Percentiles rank a stretch among this genome's conserved stretches.
Evolutionary conservation across 768 basidiomycete genomes (phyloP).

Genomic region (Rhizopogon vesiculosus): DNA sequence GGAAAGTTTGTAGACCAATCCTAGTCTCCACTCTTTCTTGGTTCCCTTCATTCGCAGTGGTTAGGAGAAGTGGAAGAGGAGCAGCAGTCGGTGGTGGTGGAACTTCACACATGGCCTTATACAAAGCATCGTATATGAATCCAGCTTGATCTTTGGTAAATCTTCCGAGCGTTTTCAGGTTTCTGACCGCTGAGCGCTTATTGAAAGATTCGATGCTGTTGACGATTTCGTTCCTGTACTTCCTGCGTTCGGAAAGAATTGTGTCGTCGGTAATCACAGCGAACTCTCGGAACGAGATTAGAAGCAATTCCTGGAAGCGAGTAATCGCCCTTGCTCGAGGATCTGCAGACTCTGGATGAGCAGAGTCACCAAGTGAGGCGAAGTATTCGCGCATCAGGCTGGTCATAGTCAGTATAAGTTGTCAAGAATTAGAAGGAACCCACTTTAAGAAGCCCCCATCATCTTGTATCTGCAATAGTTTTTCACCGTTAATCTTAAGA

Average conservation of each 20-base stretch:
- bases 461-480: conserved; percentile 88
- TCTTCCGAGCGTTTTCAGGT: conserved; percentile 70
- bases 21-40: conserved; percentile 88
- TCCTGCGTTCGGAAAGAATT: conserved; percentile 79
- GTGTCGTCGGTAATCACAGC: conserved; percentile 94
- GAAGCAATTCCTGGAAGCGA: conserved; percentile 93
- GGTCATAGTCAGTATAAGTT: neutral
- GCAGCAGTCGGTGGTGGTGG: conserved; percentile 59
- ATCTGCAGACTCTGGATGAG: conserved; percentile 85
- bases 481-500: conserved; percentile 95
- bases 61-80: conserved; percentile 46
- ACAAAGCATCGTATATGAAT: conserved; percentile 88
- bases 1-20: conserved; percentile 82
- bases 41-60: conserved; percentile 43
- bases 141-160: conserved; percentile 88
- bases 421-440: conserved; percentile 12
- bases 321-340: conserved; percentile 91
- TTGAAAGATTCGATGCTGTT: conserved; percentile 92
- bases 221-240: conserved; percentile 85
- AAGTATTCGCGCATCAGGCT: conserved; percentile 97
- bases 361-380: conserved; percentile 86
- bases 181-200: conserved; percentile 86
- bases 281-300: conserved; percentile 98
- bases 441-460: conserved; percentile 96
- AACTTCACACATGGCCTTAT: conserved; percentile 75